phyloP scores from a whole-genome alignment of 164 flowering plant genomes.

The Kalanchoe fedtschenkoi region DNA sequence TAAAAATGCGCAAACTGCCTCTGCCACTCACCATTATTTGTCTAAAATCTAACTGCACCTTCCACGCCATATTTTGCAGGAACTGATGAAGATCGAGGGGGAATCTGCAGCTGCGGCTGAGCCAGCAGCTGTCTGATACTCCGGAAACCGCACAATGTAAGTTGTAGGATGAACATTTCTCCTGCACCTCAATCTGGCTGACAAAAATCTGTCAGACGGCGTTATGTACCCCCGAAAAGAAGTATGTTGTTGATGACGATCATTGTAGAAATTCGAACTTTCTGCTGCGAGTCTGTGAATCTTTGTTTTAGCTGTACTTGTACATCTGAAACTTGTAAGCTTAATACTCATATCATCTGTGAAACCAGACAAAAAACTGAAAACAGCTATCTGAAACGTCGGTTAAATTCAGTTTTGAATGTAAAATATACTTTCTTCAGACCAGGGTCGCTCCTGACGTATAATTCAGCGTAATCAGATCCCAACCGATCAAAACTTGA shows the following conservation, averaged over 20 bases:
- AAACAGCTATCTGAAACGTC: too few relatives aligned
- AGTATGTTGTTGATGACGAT: neutral
- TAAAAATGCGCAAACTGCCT: neutral
- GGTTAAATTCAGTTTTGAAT: too few relatives aligned
- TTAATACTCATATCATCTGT: too few relatives aligned
- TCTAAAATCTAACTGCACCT: too few relatives aligned
- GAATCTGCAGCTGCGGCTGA: neutral
- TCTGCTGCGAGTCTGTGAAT: neutral
- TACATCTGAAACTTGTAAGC: neutral
- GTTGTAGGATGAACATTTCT: too few relatives aligned
- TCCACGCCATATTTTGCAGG: neutral
- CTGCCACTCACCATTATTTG: too few relatives aligned
- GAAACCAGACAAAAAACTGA: too few relatives aligned
- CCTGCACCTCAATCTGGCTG: neutral
- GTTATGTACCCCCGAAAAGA: neutral
- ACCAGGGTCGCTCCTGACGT: too few relatives aligned
- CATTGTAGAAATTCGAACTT: neutral
- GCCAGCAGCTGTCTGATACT: neutral
- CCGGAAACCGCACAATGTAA: neutral
- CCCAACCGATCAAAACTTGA: too few relatives aligned
- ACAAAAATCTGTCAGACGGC: neutral
- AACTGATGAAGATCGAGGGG: neutral
- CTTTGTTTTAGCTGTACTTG: neutral
- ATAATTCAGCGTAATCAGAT: too few relatives aligned
- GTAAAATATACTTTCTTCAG: too few relatives aligned